Conservation (phyloP, 768 basidiomycete genomes). For the Saitozyma sp. region DNA sequence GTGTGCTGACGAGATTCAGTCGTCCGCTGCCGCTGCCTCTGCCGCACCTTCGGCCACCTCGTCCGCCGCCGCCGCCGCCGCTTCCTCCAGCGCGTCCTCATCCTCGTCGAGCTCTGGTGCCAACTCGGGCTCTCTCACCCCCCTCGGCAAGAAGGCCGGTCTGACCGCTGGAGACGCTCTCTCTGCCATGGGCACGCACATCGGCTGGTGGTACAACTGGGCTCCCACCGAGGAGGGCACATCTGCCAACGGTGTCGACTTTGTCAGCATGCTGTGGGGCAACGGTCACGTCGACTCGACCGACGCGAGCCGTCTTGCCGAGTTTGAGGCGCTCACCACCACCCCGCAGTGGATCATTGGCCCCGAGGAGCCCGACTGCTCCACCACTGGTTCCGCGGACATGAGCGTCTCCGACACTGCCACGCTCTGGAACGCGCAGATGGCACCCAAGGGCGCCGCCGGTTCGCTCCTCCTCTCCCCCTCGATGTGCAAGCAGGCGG, state of each 20-base stretch:
- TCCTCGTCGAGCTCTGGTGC: background rate
- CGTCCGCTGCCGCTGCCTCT: background rate
- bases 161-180: conserved; percentile 45
- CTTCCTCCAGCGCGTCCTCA: conserved; percentile 9
- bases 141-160: conserved; percentile 51
- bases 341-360: conserved; percentile 50
- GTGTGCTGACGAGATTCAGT: background rate
- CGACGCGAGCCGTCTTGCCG: conserved; percentile 42
- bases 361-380: conserved; percentile 53
- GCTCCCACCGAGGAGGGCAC: conserved; percentile 12
- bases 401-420: conserved; percentile 25
- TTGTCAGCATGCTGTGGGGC: conserved; percentile 50
- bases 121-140: conserved; percentile 25
- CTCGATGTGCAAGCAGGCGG: conserved; percentile 52
- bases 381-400: conserved; percentile 27
- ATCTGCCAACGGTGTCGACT: conserved; percentile 28
- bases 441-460: conserved; percentile 39
- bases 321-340: conserved; percentile 41
- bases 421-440: conserved; percentile 42
- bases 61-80: conserved; percentile 13
- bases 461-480: conserved; percentile 48
- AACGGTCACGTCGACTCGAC: conserved; percentile 35
- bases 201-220: conserved; percentile 52
- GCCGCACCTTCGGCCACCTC: conserved; percentile 10
- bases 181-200: conserved; percentile 32